Percentiles rank a stretch among this genome's conserved stretches.
Conservation (phyloP, 2,329 filamentous ascomycete genomes). For the Zymoseptoria ardabiliae region DNA sequence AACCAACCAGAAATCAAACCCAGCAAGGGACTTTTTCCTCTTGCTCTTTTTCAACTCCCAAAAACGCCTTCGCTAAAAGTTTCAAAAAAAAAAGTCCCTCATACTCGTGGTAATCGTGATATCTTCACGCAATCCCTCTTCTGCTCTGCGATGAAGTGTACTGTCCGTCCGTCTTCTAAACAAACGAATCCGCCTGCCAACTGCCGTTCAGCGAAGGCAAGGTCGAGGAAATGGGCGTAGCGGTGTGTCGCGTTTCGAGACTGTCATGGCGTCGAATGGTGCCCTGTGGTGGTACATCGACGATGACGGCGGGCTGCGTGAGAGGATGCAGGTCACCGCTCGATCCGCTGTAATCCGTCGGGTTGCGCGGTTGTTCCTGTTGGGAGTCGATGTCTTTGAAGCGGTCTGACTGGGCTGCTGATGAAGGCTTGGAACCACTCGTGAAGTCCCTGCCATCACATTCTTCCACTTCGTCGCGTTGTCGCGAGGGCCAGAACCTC, state of each 20-base stretch:
- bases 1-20: background rate
- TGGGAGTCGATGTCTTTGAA: background rate
- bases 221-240: constrained; percentile 1
- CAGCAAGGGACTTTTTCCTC: background rate
- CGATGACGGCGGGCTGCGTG: constrained; percentile 3
- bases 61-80: background rate
- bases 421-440: background rate
- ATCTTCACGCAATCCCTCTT: background rate
- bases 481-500: background rate
- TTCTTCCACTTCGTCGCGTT: background rate
- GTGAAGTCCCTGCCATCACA: background rate
- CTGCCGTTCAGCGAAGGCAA: constrained; percentile 8
- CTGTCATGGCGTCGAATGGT: constrained; percentile 2
- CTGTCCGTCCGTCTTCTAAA: background rate
- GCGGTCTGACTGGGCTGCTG: background rate
- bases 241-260: background rate
- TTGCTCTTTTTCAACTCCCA: background rate
- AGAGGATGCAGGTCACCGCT: background rate
- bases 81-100: background rate
- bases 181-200: constrained; percentile 10
- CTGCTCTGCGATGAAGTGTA: background rate
- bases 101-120: background rate
- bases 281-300: background rate
- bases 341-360: background rate
- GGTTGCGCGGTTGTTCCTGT: background rate